Base-by-base conservation (phyloP, 2,329 filamentous ascomycete genomes). In the Penicillium thymicola region DNA sequence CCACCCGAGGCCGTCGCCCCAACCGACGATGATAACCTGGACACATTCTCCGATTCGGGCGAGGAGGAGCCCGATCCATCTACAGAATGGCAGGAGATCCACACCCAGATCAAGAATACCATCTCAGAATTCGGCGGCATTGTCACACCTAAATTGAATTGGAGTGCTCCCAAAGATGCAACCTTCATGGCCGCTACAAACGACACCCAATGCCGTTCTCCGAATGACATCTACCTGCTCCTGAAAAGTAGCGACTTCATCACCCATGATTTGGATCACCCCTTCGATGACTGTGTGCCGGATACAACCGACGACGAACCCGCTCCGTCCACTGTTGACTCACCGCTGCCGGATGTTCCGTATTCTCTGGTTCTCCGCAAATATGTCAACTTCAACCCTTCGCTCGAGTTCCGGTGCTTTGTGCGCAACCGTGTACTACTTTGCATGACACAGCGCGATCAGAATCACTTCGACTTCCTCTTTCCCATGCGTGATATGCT, bases 151-250 rank as follows among this genome's bases (percentile, higher is more conserved):
- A 99, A 99, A 75, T 79, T 99, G 45, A 97, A 97, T 78, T 99
- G 94, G 94, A 97, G 92, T 6, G 88, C 92, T 4, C 94, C 94
- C 4, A 96, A 97, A 73, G 94, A 99, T 71, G 94, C 94, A 9
- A 90, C 89, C 23, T 97, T 92, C 89, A 97, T 99, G 74, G 75
- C 87, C 75, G 76, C 83, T 72, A 93, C 81, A 75, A 99, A 99
- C 74, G 95, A 90, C 45, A 89, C 97, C 77, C 91, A 96, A 73
- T 99, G 94, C 75, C 87, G 86, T 4, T 86, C 85, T 0, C 85
- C 94, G 3, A 95, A 94, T 71, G 94, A 99, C 68, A 85, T 99
- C 43, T 99, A 97, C 70, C 82, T 97, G 16, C 82, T 99, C 1
- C 82, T 99, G 14, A 99, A 99, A 77, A 92, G 89, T 68, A 96